Evolutionary conservation across 176 grass and related monocot genomes (phyloP).

Genomic region (Lolium multiflorum): DNA sequence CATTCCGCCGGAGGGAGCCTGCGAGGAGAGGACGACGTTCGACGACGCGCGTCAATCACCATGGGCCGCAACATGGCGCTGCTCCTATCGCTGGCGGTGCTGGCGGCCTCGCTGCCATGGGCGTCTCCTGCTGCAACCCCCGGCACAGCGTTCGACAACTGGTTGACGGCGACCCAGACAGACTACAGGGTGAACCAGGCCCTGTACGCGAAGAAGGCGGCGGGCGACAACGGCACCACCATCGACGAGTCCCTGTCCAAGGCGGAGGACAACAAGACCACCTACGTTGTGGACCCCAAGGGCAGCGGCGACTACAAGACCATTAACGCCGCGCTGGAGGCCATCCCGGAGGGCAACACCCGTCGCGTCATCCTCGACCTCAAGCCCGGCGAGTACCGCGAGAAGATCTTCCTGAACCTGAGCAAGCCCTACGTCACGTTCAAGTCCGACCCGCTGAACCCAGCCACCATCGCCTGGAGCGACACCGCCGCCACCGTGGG

Average conservation of each 20-base stretch:
- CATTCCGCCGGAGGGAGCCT: neutral
- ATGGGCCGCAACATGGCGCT: conserved; percentile 6
- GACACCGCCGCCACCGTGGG: conserved; percentile 50
- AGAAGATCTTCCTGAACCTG: conserved; percentile 55
- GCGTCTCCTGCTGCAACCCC: neutral
- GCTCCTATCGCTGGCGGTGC: neutral
- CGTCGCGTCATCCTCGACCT: conserved; percentile 47
- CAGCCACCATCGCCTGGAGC: conserved; percentile 37
- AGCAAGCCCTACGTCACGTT: conserved; percentile 52
- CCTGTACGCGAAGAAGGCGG: conserved; percentile 36
- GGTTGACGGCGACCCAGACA: conserved; percentile 32
- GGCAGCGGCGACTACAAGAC: conserved; percentile 41
- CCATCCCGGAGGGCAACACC: conserved; percentile 34
- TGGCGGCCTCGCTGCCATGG: neutral
- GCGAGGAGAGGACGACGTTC: neutral
- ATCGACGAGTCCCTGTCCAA: conserved; percentile 38
- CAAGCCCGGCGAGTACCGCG: conserved; percentile 50
- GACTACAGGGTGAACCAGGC: conserved; percentile 21
- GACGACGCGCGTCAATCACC: neutral
- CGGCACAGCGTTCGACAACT: conserved; percentile 13
- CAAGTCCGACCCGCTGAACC: neutral
- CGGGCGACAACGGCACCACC: neutral
- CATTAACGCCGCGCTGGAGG: conserved; percentile 43
- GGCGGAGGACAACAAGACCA: conserved; percentile 37
- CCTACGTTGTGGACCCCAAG: conserved; percentile 33